Percentiles rank a stretch among this genome's conserved stretches.
phyloP scores from a whole-genome alignment of 176 grass and related monocot genomes.

The Eragrostis curvula region DNA sequence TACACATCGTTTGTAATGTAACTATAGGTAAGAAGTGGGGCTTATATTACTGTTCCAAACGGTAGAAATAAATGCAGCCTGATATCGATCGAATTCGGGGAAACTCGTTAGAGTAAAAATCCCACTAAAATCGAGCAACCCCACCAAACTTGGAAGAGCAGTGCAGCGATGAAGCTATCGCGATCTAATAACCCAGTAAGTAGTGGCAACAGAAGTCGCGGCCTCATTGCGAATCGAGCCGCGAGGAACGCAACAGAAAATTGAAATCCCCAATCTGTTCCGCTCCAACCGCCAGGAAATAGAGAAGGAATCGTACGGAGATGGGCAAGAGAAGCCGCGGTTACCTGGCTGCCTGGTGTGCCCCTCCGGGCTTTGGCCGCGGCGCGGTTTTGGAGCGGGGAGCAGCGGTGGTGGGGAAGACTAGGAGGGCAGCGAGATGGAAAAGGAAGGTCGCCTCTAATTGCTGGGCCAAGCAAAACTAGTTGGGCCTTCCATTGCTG shows the following conservation, averaged over 20 bases:
- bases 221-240: not conserved
- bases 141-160: not conserved
- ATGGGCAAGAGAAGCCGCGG: not conserved
- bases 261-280: not conserved
- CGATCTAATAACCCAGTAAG: not conserved
- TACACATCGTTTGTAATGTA: too few relatives aligned
- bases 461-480: too few relatives aligned
- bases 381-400: conserved; percentile 34
- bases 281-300: not conserved
- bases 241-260: not conserved
- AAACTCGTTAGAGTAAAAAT: too few relatives aligned
- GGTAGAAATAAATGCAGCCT: not conserved
- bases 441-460: too few relatives aligned
- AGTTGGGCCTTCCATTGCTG: too few relatives aligned
- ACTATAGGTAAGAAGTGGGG: not conserved
- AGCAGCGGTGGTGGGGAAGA: not conserved
- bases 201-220: too few relatives aligned
- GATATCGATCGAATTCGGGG: not conserved
- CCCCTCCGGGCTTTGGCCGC: not conserved
- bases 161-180: not conserved
- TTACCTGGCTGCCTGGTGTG: not conserved
- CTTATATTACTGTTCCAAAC: not conserved
- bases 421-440: not conserved
- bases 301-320: not conserved
- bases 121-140: not conserved